Conservation (phyloP, 257 asterid species). For the Solanum corneliomulleri region DNA sequence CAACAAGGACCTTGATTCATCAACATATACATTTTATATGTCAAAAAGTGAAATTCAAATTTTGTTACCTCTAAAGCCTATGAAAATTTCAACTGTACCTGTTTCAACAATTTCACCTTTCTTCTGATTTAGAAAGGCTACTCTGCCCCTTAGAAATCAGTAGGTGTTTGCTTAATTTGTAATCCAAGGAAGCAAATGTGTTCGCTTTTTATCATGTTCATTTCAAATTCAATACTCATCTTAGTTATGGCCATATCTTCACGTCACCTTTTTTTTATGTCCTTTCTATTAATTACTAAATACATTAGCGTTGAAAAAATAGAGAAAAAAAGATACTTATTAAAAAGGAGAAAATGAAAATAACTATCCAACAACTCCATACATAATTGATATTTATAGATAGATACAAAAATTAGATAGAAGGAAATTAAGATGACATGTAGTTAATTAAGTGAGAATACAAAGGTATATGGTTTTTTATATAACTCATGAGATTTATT, state of each 20-base stretch:
- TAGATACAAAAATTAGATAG: not conserved
- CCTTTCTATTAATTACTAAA: not conserved
- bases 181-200: no score
- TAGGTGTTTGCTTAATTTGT: no score
- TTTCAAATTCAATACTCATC: not conserved
- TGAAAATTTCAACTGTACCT: not conserved
- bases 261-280: not conserved
- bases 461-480: no score
- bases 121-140: not conserved
- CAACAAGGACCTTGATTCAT: not conserved
- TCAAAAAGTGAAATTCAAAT: not conserved
- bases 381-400: no score
- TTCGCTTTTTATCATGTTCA: no score
- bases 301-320: not conserved
- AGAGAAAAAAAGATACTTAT: not conserved
- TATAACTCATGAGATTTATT: not conserved
- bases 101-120: not conserved
- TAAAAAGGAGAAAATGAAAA: not conserved
- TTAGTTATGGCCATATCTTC: no score
- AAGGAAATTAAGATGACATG: not conserved
- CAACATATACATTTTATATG: not conserved
- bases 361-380: not conserved
- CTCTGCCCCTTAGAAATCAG: no score
- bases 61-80: not conserved
- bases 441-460: no score